phyloP scores from a whole-genome alignment of 805 yeast species.

The Dipodascus albidus region DNA sequence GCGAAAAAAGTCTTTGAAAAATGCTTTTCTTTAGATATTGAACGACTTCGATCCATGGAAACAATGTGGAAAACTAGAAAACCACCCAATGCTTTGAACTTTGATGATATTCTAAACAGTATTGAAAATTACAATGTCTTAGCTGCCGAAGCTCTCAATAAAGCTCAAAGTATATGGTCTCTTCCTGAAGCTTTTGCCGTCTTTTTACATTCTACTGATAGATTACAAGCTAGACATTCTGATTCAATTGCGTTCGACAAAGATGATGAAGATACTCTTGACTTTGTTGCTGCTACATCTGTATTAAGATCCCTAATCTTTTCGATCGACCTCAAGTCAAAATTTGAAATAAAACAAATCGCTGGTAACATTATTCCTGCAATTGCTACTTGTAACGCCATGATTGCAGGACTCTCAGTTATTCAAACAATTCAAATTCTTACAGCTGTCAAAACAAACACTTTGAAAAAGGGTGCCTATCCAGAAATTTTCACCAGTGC shows the following conservation, averaged over 20 bases:
- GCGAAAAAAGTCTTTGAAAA: constrained; percentile 23
- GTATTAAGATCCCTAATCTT: constrained; percentile 66
- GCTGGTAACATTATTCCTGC: constrained; percentile 99
- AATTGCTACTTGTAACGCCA: constrained; percentile 94
- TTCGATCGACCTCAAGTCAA: constrained; percentile 55
- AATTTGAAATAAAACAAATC: constrained; percentile 79
- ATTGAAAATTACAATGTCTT: constrained; percentile 8
- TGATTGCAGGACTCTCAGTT: constrained; percentile 82
- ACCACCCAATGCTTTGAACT: constrained; percentile 54
- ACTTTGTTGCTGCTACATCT: constrained; percentile 79
- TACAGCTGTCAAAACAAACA: constrained; percentile 22
- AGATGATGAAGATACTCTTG: constrained; percentile 85
- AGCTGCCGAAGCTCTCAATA: constrained; percentile 23
- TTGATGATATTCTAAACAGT: constrained; percentile 11
- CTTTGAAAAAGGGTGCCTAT: background rate
- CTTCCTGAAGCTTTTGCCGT: constrained; percentile 51
- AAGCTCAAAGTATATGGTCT: constrained; percentile 44
- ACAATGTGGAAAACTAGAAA: constrained; percentile 66
- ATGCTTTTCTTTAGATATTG: constrained; percentile 67
- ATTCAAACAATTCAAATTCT: constrained; percentile 48
- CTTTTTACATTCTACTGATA: constrained; percentile 37
- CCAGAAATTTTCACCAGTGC: background rate
- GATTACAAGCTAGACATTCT: constrained; percentile 39
- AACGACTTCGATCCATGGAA: constrained; percentile 56
- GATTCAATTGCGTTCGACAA: constrained; percentile 55